These are phyloP conservation scores for Stenocarpella maydis DNA, from an alignment of 2,329 filamentous ascomycete genomes.

Conservation along the genomic window DNA sequence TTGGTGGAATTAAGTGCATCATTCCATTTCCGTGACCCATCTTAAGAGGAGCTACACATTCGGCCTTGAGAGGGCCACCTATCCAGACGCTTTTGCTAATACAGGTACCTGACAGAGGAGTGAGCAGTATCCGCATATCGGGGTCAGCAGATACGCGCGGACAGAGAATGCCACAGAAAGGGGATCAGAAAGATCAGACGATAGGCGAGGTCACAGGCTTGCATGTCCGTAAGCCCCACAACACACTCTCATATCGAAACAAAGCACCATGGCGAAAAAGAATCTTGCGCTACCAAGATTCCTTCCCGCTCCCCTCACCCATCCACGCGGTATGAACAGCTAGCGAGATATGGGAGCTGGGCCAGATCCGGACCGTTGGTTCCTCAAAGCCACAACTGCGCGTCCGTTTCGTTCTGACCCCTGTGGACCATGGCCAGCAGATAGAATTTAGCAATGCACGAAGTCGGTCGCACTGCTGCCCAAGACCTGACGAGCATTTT, in stretches of 20 bases:
- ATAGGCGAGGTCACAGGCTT: background rate
- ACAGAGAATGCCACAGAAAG: background rate
- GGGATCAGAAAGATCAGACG: background rate
- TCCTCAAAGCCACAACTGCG: background rate
- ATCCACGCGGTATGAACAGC: background rate
- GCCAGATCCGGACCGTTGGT: background rate
- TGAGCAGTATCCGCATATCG: background rate
- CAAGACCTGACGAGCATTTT: background rate
- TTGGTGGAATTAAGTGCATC: slow-evolving; percentile 17
- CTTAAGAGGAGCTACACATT: slow-evolving; percentile 7
- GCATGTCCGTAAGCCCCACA: background rate
- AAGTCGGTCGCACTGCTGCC: background rate
- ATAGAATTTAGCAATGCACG: too few relatives aligned
- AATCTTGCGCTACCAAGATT: background rate
- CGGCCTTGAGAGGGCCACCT: slow-evolving; percentile 1
- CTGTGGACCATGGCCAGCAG: background rate
- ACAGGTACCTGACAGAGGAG: background rate
- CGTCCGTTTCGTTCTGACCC: too few relatives aligned
- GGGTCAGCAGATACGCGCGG: background rate
- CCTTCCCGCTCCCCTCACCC: background rate
- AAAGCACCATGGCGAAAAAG: background rate
- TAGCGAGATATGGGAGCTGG: background rate
- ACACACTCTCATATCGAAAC: background rate
- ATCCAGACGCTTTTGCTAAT: slow-evolving; percentile 8
- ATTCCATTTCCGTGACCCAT: slow-evolving; percentile 6